A percentile compares a stretch with the other conserved stretches of the same genome.
Evolutionary conservation across 1,139 yeast genomes (phyloP).

Genomic region (Saccharomyces uvarum): DNA sequence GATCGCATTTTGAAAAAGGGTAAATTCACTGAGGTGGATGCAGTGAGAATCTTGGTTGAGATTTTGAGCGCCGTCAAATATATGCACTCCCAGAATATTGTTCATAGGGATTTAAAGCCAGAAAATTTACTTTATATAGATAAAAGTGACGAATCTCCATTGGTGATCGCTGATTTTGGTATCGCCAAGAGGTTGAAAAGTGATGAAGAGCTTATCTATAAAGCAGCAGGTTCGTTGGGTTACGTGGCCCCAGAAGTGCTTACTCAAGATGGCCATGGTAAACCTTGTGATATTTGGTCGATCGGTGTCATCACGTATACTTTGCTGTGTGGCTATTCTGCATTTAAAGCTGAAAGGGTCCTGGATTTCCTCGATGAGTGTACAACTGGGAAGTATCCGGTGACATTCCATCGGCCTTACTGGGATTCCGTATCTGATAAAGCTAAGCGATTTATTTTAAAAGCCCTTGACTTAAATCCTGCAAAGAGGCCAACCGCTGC

Average conservation of each 20-base stretch:
- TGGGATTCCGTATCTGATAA: constrained; percentile 73
- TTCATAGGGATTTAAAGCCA: constrained; percentile 87
- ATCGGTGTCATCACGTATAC: constrained; percentile 88
- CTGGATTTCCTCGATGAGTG: constrained; percentile 77
- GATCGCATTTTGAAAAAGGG: constrained; percentile 74
- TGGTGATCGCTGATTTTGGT: constrained; percentile 88
- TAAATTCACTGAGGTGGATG: constrained; percentile 77
- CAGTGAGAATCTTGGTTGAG: constrained; percentile 60
- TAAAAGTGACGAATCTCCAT: constrained; percentile 46
- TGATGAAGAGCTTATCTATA: constrained; percentile 54
- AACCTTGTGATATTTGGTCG: constrained; percentile 91
- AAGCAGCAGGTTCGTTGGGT: constrained; percentile 86
- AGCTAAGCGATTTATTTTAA: constrained; percentile 65
- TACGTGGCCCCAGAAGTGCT: constrained; percentile 93
- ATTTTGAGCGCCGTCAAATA: constrained; percentile 67
- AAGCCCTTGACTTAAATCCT: constrained; percentile 61
- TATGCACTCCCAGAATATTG: constrained; percentile 66
- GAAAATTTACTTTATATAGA: constrained; percentile 64
- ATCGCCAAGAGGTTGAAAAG: constrained; percentile 67
- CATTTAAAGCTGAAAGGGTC: constrained; percentile 79
- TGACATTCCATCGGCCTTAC: constrained; percentile 77
- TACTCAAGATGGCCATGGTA: constrained; percentile 72
- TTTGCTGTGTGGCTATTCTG: constrained; percentile 84
- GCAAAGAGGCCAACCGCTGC: constrained; percentile 57
- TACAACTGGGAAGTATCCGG: constrained; percentile 50